Base-by-base conservation (phyloP, 176 grass and related monocot species). In the Olyra latifolia region DNA sequence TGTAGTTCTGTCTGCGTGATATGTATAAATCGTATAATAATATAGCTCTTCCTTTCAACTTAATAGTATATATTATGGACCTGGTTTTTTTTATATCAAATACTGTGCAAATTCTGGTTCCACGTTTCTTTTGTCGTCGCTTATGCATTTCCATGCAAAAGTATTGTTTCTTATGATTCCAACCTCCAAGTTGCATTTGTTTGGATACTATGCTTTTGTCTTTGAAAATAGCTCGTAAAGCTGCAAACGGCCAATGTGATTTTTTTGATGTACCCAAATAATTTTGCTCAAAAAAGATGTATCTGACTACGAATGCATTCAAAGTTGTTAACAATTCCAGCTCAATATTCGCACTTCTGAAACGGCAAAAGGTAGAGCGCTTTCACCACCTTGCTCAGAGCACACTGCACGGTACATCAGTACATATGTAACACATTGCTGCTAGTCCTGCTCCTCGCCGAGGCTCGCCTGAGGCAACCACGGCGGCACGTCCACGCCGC, bases 1-100 rank as follows among this genome's bases (percentile, higher is more conserved):
- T 65, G 86, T 81, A 81, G 39, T 76, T 68, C 62, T 69, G 1
- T 62, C 44, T 75, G 76, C 47, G 76, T 75, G 69, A 80, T 62
- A 19, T 80, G 81, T 84, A 84, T 84, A 89, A 84, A 84, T 84
- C 19, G 55, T 44, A 69, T 75, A 49, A 89, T 84, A 69, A 88
- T 69, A 84, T 79, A 69, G 54, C 13, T 46, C 5, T 23, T 23
- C 10, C 23, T 60, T 39, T 62, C 25, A 38, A 67, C 25, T 52
- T 80, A 13, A 13, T 40, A 3, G 61, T 14, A 28, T 29, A 19
- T 39, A 35, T 43, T 27, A 11, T 24, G 29, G 32, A 44, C 6
- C 19, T 75, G 60, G n/a, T 48, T 57, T 46, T 2, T 2, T 66
- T 38, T 45, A 29, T 56, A 15, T 53, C 5, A 8, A 66, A 7